These are phyloP conservation scores for Fagus sylvatica DNA, from an alignment of 306 rosid genomes.

Conservation along the genomic window DNA sequence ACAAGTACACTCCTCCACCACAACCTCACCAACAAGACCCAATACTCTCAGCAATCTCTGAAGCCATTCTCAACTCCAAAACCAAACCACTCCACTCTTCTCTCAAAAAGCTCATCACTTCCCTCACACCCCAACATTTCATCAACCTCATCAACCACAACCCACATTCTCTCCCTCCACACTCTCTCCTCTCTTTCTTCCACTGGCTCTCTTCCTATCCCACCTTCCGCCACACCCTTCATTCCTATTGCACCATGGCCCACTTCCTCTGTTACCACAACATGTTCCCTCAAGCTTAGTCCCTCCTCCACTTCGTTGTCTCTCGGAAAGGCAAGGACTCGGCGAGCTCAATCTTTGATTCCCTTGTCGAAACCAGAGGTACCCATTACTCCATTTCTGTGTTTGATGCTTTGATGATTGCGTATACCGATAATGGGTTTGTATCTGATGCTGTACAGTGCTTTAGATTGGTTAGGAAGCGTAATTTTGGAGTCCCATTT, in stretches of 20 bases:
- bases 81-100: conserved; percentile 37
- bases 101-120: conserved; percentile 54
- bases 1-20: conserved; percentile 22
- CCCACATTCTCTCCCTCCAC: conserved; percentile 66
- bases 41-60: conserved; percentile 47
- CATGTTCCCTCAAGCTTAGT: conserved; percentile 51
- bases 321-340: conserved; percentile 61
- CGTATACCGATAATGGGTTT: conserved; percentile 54
- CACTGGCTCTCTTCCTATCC: conserved; percentile 38
- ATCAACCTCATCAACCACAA: conserved; percentile 60
- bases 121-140: conserved; percentile 46
- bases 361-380: conserved; percentile 40
- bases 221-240: conserved; percentile 64
- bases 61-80: conserved; percentile 45
- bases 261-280: conserved; percentile 54
- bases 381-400: conserved; percentile 26
- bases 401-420: conserved; percentile 46
- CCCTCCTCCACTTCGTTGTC: conserved; percentile 50
- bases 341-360: conserved; percentile 46
- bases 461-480: conserved; percentile 46
- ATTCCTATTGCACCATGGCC: conserved; percentile 62
- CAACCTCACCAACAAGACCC: conserved; percentile 18
- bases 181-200: conserved; percentile 73
- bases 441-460: conserved; percentile 57
- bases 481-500: conserved; percentile 36